These are phyloP conservation scores for Porphyrellus cyaneotinctus DNA, from an alignment of 768 basidiomycete species.

Conservation along the genomic window DNA sequence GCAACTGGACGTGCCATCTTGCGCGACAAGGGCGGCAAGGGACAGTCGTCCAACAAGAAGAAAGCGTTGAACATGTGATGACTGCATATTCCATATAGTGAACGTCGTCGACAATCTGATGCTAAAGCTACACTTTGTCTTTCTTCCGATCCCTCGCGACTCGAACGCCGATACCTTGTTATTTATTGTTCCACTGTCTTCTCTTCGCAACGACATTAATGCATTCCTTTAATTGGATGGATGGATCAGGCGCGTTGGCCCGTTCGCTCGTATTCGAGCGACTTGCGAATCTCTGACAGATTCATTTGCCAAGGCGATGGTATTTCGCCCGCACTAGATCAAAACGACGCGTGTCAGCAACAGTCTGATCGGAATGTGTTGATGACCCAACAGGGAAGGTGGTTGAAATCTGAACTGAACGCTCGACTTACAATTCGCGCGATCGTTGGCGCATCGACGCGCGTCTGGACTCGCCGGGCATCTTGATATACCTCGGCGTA, in stretches of 20 bases:
- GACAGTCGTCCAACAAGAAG: constrained; percentile 12
- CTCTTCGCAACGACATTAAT: neutral
- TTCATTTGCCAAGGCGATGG: constrained; percentile 30
- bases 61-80: constrained; percentile 2
- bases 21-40: constrained; percentile 17
- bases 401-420: too few species aligned
- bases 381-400: neutral
- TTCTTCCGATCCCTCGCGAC: neutral
- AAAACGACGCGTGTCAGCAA: neutral
- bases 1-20: constrained; percentile 22
- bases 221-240: neutral
- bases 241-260: constrained; percentile 14
- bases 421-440: constrained; percentile 25
- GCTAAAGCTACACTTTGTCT: constrained; percentile 23
- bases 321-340: constrained; percentile 19
- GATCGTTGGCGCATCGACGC: constrained; percentile 22
- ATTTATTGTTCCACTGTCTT: too few species aligned
- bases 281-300: constrained; percentile 31
- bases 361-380: constrained; percentile 1
- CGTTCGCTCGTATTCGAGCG: constrained; percentile 25
- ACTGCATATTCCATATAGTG: neutral
- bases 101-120: neutral
- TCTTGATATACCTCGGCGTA: constrained; percentile 48
- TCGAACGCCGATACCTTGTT: neutral
- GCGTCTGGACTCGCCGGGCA: constrained; percentile 40